These are phyloP conservation scores for Pestalotiopsis sp. DNA, from an alignment of 2,329 filamentous ascomycete species.

Conservation along the genomic window DNA sequence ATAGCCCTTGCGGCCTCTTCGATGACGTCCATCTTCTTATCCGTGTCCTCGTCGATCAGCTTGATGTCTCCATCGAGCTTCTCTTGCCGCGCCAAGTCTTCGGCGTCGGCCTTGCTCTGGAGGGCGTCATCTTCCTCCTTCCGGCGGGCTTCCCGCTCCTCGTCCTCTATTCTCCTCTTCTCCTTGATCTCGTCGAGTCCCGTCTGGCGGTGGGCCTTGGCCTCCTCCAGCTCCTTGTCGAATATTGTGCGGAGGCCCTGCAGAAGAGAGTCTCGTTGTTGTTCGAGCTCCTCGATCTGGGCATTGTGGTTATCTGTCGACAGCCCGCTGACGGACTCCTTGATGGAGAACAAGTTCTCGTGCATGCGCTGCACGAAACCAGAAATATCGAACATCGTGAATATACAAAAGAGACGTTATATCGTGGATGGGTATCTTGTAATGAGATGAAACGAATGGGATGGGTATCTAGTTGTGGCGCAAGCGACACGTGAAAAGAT, in stretches of 20 bases:
- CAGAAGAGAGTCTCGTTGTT: constrained; percentile 36
- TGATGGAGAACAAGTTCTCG: constrained; percentile 41
- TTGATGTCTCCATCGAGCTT: constrained; percentile 31
- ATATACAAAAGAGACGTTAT: not conserved
- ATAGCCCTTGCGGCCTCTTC: constrained; percentile 32
- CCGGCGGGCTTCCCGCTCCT: constrained; percentile 38
- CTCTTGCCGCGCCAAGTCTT: constrained; percentile 32
- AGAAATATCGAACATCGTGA: constrained; percentile 34
- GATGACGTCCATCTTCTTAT: constrained; percentile 33
- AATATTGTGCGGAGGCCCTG: constrained; percentile 32
- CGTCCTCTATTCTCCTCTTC: constrained; percentile 40
- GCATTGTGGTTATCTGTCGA: constrained; percentile 34
- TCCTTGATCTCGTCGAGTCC: constrained; percentile 35
- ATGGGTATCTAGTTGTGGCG: not conserved
- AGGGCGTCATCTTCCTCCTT: constrained; percentile 38
- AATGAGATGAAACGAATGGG: not conserved
- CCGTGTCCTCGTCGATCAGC: constrained; percentile 36
- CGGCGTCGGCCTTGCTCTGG: constrained; percentile 22
- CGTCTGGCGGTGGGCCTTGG: constrained; percentile 29
- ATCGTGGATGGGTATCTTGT: constrained; percentile 2
- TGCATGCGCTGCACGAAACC: constrained; percentile 44
- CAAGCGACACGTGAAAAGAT: not conserved
- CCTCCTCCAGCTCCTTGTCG: constrained; percentile 29
- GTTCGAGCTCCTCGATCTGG: constrained; percentile 40
- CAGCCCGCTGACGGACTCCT: constrained; percentile 36